These are phyloP conservation scores for Colletotrichum sp. DNA, from an alignment of 2,329 filamentous ascomycete species.

Conservation along the genomic window DNA sequence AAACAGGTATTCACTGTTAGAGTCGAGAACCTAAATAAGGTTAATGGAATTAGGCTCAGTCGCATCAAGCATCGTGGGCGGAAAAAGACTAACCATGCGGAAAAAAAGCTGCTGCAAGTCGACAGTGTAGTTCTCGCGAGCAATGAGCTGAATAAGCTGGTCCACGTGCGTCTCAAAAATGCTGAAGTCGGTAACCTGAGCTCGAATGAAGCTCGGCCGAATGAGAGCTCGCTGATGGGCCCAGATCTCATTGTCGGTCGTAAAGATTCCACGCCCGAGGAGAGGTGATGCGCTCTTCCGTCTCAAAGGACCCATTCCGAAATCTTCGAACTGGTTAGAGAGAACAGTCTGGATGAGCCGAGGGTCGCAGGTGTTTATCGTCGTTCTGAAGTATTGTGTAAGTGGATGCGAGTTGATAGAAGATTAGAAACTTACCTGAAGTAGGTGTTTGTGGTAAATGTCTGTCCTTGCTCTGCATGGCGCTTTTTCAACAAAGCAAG, in stretches of 20 bases:
- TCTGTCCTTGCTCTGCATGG: neutral
- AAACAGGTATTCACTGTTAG: constrained; percentile 64
- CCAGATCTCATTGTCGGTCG: constrained; percentile 51
- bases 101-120: constrained; percentile 62
- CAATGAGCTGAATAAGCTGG: constrained; percentile 31
- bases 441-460: constrained; percentile 5
- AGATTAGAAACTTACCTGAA: neutral
- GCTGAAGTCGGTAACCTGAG: constrained; percentile 30
- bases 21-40: constrained; percentile 26
- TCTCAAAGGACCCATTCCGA: constrained; percentile 41
- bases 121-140: constrained; percentile 27
- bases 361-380: constrained; percentile 41
- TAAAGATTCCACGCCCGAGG: constrained; percentile 49
- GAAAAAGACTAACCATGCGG: constrained; percentile 25
- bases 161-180: constrained; percentile 30
- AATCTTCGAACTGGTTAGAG: constrained; percentile 57
- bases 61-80: neutral
- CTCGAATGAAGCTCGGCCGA: constrained; percentile 35
- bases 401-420: neutral
- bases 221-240: constrained; percentile 43
- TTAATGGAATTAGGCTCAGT: neutral
- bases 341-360: constrained; percentile 62
- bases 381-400: neutral
- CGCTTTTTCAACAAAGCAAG: neutral
- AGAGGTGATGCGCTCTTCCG: constrained; percentile 36